Evolutionary conservation across 176 grass and related monocot genomes (phyloP).

Genomic region (Chloris gayana): DNA sequence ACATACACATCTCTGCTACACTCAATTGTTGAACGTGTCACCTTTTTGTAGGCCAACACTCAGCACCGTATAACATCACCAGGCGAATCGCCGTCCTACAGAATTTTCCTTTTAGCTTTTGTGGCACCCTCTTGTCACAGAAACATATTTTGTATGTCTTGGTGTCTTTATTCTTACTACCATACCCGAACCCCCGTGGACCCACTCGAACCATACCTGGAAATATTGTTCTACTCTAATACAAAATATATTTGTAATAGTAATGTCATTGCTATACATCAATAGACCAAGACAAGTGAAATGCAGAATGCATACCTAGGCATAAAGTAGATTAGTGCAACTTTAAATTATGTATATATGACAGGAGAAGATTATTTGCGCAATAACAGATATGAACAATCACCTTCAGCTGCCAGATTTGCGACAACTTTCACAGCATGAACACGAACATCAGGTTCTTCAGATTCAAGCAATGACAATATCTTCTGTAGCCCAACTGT

Average conservation of each 20-base stretch:
- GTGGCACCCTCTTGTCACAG: no score
- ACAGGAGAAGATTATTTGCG: neutral
- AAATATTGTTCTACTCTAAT: no score
- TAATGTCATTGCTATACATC: neutral
- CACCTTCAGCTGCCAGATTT: conserved; percentile 99
- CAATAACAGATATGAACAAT: conserved; percentile 14
- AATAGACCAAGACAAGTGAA: neutral
- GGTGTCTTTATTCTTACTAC: no score
- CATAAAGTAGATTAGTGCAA: conserved; percentile 4
- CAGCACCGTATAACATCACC: no score
- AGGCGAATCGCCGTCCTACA: no score
- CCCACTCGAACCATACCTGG: no score
- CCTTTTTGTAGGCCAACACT: no score
- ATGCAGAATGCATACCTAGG: neutral
- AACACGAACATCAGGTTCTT: conserved; percentile 95
- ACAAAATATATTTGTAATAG: neutral
- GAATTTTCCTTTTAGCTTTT: no score
- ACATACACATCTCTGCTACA: no score
- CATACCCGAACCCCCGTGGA: no score
- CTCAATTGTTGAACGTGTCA: no score
- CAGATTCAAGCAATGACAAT: conserved; percentile 97
- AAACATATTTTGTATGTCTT: no score
- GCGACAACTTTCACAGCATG: conserved; percentile 99
- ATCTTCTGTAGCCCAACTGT: conserved; percentile 98
- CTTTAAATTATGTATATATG: conserved; percentile 16